These are phyloP conservation scores for Pyrenula massariospora DNA, from an alignment of 495 filamentous ascomycete species.

Conservation along the genomic window DNA sequence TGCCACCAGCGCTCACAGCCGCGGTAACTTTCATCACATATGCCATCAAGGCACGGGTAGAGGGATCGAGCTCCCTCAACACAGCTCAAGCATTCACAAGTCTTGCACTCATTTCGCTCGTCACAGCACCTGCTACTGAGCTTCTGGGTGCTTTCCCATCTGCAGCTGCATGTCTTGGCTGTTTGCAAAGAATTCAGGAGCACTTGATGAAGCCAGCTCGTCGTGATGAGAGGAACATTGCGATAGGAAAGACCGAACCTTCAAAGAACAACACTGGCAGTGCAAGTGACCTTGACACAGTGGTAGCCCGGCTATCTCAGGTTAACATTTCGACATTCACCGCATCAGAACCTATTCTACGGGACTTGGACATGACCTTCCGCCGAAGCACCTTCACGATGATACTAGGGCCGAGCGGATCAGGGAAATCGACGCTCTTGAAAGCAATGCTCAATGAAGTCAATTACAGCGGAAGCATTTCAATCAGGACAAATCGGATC, in stretches of 20 bases:
- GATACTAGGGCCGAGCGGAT: conserved; percentile 14
- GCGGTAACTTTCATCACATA: conserved; percentile 10
- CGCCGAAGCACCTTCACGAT: conserved; percentile 5
- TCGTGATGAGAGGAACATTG: too few species aligned
- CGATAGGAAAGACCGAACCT: too few species aligned
- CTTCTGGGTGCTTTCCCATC: conserved; percentile 15
- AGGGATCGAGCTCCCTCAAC: conserved; percentile 8
- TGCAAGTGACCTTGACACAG: too few species aligned
- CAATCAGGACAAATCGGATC: conserved; percentile 2
- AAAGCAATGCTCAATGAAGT: conserved; percentile 14
- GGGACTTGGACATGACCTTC: too few species aligned
- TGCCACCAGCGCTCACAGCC: conserved; percentile 4
- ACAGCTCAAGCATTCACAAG: conserved; percentile 21
- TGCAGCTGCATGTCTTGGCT: conserved; percentile 12
- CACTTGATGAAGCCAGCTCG: conserved; percentile 9
- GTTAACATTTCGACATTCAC: too few species aligned
- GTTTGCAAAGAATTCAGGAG: conserved; percentile 18
- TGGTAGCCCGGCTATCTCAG: too few species aligned
- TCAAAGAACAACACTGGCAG: too few species aligned
- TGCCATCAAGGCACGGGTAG: conserved; percentile 7
- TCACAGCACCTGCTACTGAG: conserved; percentile 15
- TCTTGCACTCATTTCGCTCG: conserved; percentile 21
- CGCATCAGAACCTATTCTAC: too few species aligned
- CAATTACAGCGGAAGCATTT: neutral
- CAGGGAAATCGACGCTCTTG: conserved; percentile 19